phyloP scores from a whole-genome alignment of 768 basidiomycete genomes.

The Xerocomellus dryophilus region DNA sequence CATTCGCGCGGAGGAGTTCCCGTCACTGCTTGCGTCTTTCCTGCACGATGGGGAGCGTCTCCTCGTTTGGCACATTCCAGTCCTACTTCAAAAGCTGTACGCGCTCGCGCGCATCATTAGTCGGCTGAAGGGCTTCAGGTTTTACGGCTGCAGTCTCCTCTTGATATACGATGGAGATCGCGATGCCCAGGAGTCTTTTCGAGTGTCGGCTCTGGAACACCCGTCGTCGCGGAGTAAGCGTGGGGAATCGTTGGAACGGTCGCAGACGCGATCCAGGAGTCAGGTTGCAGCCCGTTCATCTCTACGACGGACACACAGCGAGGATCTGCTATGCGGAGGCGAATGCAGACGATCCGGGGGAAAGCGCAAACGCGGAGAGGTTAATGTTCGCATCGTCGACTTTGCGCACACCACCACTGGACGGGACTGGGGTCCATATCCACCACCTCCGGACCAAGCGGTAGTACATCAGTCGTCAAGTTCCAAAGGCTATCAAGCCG shows the following conservation, averaged over 20 bases:
- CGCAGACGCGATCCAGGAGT: slow-evolving; percentile 39
- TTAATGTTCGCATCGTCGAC: slow-evolving; percentile 95
- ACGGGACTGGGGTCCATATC: slow-evolving; percentile 76
- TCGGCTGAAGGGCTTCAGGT: slow-evolving; percentile 90
- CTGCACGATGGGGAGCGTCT: slow-evolving; percentile 79
- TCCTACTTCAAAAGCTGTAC: slow-evolving; percentile 87
- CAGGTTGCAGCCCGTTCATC: slow-evolving; percentile 41
- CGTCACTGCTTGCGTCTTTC: slow-evolving; percentile 77
- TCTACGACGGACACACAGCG: slow-evolving; percentile 74
- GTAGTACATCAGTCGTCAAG: slow-evolving; percentile 48
- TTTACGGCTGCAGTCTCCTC: slow-evolving; percentile 95
- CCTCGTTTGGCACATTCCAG: slow-evolving; percentile 88
- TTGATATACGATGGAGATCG: slow-evolving; percentile 96
- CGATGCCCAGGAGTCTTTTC: slow-evolving; percentile 77
- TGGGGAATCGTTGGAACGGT: slow-evolving; percentile 73
- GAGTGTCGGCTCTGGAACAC: slow-evolving; percentile 58
- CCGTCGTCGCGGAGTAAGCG: slow-evolving; percentile 67
- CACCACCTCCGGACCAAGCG: slow-evolving; percentile 41
- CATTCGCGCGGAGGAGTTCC: slow-evolving; percentile 81
- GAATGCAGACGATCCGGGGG: slow-evolving; percentile 58
- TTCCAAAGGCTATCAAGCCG: slow-evolving; percentile 75
- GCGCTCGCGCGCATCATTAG: slow-evolving; percentile 89
- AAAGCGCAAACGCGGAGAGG: slow-evolving; percentile 82
- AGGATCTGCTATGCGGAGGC: slow-evolving; percentile 71
- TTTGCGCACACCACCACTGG: slow-evolving; percentile 99